Evolutionary conservation across 352 stramenopile species (phyloP), one percentile per base, ranked within the genome.

Genomic region (Phytopythium chamaehyphon): DNA sequence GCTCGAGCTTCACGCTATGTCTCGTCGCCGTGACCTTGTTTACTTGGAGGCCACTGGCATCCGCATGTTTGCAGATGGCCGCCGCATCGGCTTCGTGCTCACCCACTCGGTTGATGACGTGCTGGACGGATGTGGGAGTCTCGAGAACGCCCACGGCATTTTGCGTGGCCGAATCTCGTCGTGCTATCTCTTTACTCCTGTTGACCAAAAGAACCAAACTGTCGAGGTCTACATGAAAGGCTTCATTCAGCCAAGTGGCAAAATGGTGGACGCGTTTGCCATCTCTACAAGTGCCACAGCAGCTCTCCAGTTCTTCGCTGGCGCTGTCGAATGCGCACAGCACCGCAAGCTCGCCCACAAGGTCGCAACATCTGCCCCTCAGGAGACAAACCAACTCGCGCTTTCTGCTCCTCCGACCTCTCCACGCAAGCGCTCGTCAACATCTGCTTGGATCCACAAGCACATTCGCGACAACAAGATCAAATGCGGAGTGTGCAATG

Each of bases 141-240:
- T 52, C 6, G 46, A 52, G 46, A 18, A 33, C 6, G 26, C 46
- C 7, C 38, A 43, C 12, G 38, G 48, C 36, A 45, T 69, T 14
- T 21, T 69, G 9, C 61, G 61, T 28, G 47, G 51, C 26, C 63
- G 63, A 24, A 36, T 65, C 19, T 65, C 61, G 47, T 69, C 57
- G 14, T 59, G 48, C 38, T 64, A 66, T 16, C 24, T 80, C 6
- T 80, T 63, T 53, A 51, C 66, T 38, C 21, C 54, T 51, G 26
- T 56, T 66, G 23, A 55, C 68, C 22, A 18, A 46, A 14, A 57
- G 67, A 18, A 52, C 57, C 36, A 58, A 7, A 19, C 39, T 12
- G 69, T 80, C 9, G 66, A 76, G 21, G 38, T 80, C 26, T 76
- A 68, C 53, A 71, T 73, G 59, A 80, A 54, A 11, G 58, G 51